Percentiles rank a stretch among this genome's conserved stretches.
Evolutionary conservation across 2,329 filamentous ascomycete species (phyloP).

Genomic region (Grosmannia clavigera): DNA sequence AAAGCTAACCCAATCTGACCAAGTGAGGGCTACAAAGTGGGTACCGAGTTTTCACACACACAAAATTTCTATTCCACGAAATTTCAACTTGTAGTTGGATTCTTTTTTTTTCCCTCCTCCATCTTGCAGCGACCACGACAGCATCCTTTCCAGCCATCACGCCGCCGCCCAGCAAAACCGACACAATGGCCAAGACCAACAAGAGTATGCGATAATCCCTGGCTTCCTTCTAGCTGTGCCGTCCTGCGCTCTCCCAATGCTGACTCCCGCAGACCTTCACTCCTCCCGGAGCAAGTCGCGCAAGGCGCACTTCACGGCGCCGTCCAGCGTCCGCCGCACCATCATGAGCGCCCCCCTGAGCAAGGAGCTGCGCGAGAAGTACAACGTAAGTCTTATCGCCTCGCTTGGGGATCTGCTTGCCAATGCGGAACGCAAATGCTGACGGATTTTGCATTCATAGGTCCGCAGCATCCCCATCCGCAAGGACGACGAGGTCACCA

Average conservation of each 20-base stretch:
- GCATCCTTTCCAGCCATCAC: not conserved
- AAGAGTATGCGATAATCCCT: slow-evolving; percentile 28
- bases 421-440: too few relatives aligned
- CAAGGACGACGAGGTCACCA: slow-evolving; percentile 91
- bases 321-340: slow-evolving; percentile 83
- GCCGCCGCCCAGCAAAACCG: slow-evolving; percentile 2
- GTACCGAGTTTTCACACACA: not conserved
- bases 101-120: slow-evolving; percentile 1
- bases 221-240: not conserved
- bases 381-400: slow-evolving; percentile 61
- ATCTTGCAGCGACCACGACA: not conserved
- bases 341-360: slow-evolving; percentile 95
- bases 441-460: slow-evolving; percentile 29
- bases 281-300: slow-evolving; percentile 97
- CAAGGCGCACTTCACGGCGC: slow-evolving; percentile 94
- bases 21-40: not conserved
- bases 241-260: slow-evolving; percentile 2
- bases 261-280: slow-evolving; percentile 38
- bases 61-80: not conserved
- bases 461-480: slow-evolving; percentile 93
- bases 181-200: slow-evolving; percentile 63
- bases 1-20: not conserved
- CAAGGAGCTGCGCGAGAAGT: slow-evolving; percentile 97
- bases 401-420: not conserved
- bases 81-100: not conserved